A percentile compares a stretch with the other conserved stretches of the same genome.
Evolutionary conservation across 1,284 basidiomycete genomes (phyloP).

Genomic region (Sanghuangporus baumii): DNA sequence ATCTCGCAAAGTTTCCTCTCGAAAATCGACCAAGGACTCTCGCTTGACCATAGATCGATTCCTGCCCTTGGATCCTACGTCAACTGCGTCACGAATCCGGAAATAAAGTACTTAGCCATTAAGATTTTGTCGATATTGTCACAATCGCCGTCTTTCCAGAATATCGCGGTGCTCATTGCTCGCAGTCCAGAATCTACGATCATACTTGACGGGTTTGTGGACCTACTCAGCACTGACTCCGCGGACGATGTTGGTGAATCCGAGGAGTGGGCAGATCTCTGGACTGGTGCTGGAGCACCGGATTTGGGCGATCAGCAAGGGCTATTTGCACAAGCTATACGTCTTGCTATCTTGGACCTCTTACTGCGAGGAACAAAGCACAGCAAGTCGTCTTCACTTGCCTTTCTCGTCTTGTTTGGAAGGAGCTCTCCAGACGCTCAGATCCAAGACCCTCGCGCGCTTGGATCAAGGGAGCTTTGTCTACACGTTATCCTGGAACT

Average conservation of each 20-base stretch:
- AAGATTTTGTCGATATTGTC: conserved; percentile 76
- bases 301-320: conserved; percentile 42
- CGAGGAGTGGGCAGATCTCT: conserved; percentile 52
- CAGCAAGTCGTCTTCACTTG: conserved; percentile 79
- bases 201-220: conserved; percentile 79
- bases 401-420: conserved; percentile 83
- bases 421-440: conserved; percentile 44
- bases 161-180: conserved; percentile 77
- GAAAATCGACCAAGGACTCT: conserved; percentile 76
- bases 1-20: conserved; percentile 66
- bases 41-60: conserved; percentile 71
- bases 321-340: conserved; percentile 62
- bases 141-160: conserved; percentile 50
- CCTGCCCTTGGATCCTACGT: conserved; percentile 84
- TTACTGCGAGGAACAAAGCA: conserved; percentile 75
- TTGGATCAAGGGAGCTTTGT: conserved; percentile 65
- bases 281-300: conserved; percentile 66
- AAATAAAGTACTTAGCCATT: conserved; percentile 75
- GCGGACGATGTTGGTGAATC: conserved; percentile 52
- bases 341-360: conserved; percentile 80
- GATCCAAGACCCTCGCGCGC: conserved; percentile 72
- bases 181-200: conserved; percentile 80
- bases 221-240: conserved; percentile 60
- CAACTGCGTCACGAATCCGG: conserved; percentile 63
- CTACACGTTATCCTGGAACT: conserved; percentile 81